A percentile compares a stretch with the other conserved stretches of the same genome.
Conservation (phyloP, 2,329 filamentous ascomycete species). For the Cladobotryum mycophilum region DNA sequence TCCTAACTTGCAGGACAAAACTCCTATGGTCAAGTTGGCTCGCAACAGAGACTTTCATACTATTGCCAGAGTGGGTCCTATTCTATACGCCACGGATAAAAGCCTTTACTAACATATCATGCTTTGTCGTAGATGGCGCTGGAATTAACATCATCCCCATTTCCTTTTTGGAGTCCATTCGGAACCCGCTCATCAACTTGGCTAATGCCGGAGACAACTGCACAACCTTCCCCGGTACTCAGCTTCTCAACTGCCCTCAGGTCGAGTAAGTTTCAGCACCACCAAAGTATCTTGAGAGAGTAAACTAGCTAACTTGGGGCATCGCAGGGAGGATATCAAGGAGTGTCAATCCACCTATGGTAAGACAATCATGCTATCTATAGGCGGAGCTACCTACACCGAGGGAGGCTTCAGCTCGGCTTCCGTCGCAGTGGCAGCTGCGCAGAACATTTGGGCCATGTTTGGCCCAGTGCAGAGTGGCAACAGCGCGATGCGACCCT, state of each 20-base stretch:
- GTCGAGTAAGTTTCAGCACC: slow-evolving; percentile 48
- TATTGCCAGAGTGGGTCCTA: slow-evolving; percentile 54
- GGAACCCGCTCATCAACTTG: slow-evolving; percentile 53
- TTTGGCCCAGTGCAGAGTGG: slow-evolving; percentile 53
- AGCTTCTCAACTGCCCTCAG: slow-evolving; percentile 54
- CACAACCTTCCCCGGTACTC: slow-evolving; percentile 42
- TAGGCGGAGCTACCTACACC: slow-evolving; percentile 64
- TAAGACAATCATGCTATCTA: slow-evolving; percentile 66
- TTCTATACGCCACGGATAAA: not conserved
- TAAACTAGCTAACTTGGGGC: not conserved
- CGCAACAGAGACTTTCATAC: slow-evolving; percentile 47
- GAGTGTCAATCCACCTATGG: slow-evolving; percentile 53
- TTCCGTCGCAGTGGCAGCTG: slow-evolving; percentile 46
- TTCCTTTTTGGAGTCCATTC: slow-evolving; percentile 56
- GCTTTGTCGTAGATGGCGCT: slow-evolving; percentile 9
- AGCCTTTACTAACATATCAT: not conserved
- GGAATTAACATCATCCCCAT: slow-evolving; percentile 25
- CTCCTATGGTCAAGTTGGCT: slow-evolving; percentile 42
- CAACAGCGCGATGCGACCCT: slow-evolving; percentile 52
- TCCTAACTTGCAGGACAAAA: slow-evolving; percentile 44
- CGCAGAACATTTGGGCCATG: slow-evolving; percentile 60
- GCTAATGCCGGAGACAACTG: slow-evolving; percentile 57
- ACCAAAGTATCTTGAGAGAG: not conserved
- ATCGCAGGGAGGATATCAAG: slow-evolving; percentile 40
- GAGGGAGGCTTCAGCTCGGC: slow-evolving; percentile 58